Base-by-base conservation (phyloP, 805 yeast genomes). In the Brettanomyces naardenensis region DNA sequence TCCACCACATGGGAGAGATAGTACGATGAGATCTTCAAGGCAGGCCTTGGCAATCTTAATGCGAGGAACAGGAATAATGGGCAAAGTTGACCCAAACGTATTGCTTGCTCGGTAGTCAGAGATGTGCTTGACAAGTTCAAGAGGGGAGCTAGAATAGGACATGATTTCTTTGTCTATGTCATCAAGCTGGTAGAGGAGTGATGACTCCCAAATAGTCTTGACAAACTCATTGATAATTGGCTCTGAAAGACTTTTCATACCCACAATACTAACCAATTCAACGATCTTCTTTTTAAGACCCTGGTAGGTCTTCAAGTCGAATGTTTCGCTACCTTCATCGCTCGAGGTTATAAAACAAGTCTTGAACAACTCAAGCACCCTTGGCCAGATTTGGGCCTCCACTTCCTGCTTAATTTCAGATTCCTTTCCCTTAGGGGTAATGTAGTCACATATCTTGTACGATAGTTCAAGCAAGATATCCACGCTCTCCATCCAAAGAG, bases 71-170 rank as follows among this genome's bases (percentile, higher is more conserved):
- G 64, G 49, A 1, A 47, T 48, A 1, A 79, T 54, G 3, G 72
- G 69, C 28, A 68, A 68, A 0, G 90, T 80, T 0, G 84, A 68
- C 1, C 92, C 92, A 47, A 75, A n/a, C 70, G 62, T 6, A 67
- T 66, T 7, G 67, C 69, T 39, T 72, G 67, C 11, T 68, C 59
- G 41, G 70, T 70, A 1, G 51, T 39, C 3, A 68, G 53, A 3
- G 78, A 48, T 9, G 20, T 49, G 53, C 9, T 53, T 43, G 3
- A 73, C 55, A 4, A 71, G 59, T 10, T 62, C 66, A 10, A 38
- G 19, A 3, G 58, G 57, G 3, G 59, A 52, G 11, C 35, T 40
- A 2, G 58, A 49, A 2, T 45, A 27, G 35, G 38, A 47, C 41
- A 40, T 33, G 13, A 54, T 41, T 4, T 43, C 32, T 27, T 44